Evolutionary conservation across 345 rosid genomes (phyloP).

Genomic region (Dimocarpus longan): DNA sequence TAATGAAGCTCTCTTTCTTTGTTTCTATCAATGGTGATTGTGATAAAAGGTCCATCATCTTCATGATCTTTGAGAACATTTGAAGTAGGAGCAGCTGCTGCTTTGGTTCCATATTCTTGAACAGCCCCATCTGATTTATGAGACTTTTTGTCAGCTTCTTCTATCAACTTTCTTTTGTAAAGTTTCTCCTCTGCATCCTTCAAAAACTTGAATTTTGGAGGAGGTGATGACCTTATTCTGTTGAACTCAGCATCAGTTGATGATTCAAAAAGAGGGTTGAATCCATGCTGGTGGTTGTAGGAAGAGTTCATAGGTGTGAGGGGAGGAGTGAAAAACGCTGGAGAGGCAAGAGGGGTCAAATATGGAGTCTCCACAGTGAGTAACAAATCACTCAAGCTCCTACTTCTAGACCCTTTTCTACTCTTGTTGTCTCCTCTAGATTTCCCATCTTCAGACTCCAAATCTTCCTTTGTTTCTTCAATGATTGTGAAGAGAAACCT

Average conservation of each 20-base stretch:
- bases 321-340: constrained; percentile 89
- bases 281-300: constrained; percentile 41
- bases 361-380: constrained; percentile 78
- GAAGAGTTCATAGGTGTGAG: constrained; percentile 59
- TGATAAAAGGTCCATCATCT: constrained; percentile 57
- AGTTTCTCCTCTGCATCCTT: constrained; percentile 96
- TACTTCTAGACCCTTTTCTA: constrained; percentile 44
- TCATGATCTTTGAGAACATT: constrained; percentile 36
- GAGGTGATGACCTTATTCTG: constrained; percentile 72
- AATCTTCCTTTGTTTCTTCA: constrained; percentile 90
- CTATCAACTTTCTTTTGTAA: constrained; percentile 41
- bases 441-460: constrained; percentile 79
- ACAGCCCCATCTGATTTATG: constrained; percentile 17
- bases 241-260: constrained; percentile 76
- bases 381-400: constrained; percentile 76
- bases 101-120: constrained; percentile 24
- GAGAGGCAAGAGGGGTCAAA: constrained; percentile 89
- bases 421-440: constrained; percentile 48
- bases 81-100: constrained; percentile 17
- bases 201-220: constrained; percentile 89
- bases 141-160: constrained; percentile 33
- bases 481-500: constrained; percentile 82
- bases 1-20: constrained; percentile 35
- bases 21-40: constrained; percentile 52
- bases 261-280: constrained; percentile 59